These are phyloP conservation scores for Sapria himalayana DNA, from an alignment of 345 rosid species.

Conservation along the genomic window DNA sequence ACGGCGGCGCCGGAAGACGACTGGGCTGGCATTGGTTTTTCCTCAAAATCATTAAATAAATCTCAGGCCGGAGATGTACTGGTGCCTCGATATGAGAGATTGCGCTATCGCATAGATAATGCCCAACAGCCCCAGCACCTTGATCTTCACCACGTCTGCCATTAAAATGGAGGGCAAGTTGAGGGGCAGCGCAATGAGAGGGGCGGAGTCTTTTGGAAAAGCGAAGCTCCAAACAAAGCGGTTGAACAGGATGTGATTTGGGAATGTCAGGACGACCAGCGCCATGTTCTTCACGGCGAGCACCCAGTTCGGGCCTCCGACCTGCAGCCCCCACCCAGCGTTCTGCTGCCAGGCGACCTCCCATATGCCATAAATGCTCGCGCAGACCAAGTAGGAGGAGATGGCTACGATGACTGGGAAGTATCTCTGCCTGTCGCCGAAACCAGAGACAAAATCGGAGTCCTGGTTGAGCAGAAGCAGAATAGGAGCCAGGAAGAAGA, in stretches of 20 bases:
- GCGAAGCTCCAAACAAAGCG: conserved; percentile 74
- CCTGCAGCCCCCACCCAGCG: conserved; percentile 69
- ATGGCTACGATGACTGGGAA: conserved; percentile 71
- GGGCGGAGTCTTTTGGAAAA: conserved; percentile 38
- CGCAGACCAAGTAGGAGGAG: conserved; percentile 56
- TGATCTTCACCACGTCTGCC: conserved; percentile 65
- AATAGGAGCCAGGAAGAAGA: conserved; percentile 91
- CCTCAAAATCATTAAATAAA: conserved; percentile 66
- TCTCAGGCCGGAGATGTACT: conserved; percentile 69
- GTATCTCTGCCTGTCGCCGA: conserved; percentile 94
- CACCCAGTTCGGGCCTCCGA: conserved; percentile 91
- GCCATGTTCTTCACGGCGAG: conserved; percentile 82
- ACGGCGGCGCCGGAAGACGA: too few species aligned
- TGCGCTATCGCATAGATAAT: conserved; percentile 58
- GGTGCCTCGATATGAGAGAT: conserved; percentile 86
- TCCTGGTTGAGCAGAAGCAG: conserved; percentile 94
- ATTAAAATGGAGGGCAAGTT: conserved; percentile 76
- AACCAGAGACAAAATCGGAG: conserved; percentile 86
- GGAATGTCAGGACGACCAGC: conserved; percentile 64
- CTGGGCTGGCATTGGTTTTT: too few species aligned
- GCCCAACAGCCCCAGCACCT: conserved; percentile 65
- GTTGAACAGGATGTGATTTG: conserved; percentile 83
- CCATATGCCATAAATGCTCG: conserved; percentile 47
- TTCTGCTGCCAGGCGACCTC: conserved; percentile 89
- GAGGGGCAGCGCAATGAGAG: conserved; percentile 66